Evolutionary conservation across 176 grass and related monocot species (phyloP), one percentile per base, ranked within the genome.

Genomic region (Oryza australiensis): DNA sequence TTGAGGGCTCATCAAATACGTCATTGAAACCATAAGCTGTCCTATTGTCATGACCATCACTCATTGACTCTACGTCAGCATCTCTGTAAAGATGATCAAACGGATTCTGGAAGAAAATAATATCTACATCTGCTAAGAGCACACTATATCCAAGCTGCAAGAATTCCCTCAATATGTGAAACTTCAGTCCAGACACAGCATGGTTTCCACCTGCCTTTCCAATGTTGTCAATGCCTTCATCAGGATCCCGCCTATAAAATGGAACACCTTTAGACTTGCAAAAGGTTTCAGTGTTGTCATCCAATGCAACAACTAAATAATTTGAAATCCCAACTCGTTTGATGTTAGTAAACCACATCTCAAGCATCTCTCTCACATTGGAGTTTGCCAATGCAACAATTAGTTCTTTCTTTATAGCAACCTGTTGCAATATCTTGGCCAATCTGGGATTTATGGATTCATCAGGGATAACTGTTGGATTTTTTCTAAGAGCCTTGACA

Each of bases 11-110:
- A 88, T 99, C 97, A 87, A 94, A 99, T 22, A 99, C 97, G 77
- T 99, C 91, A 69, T 99, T 87, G 74, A 82, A 99, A 72, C 97
- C 97, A 81, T 99, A 99, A 46, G 93, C 91, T 72, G 97, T 99
- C 91, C 86, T 91, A 59, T 99, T 99, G 76, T 66, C 75, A 72
- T 99, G 97, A 27, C 93, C 97, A 64, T 99, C 97, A 73, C 93
- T 99, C 97, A 96, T 99, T 40, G 97, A 99, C 65, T 99, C 97
- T 26, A 99, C 83, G 59, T 99, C 97, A 77, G 78, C 88, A 83
- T 99, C 97, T 80, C 93, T 88, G 83, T 96, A 96, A 66, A 99
- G 89, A 83, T 96, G 70, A 72, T 94, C 70, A 74, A 99, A 99
- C 11, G 97, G 97, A 66, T 99, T 99, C 48, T 94, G 97, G 70